A percentile compares a stretch with the other conserved stretches of the same genome.
Conservation (phyloP, 108 stramenopile genomes). For the Cyclotella sp. region DNA sequence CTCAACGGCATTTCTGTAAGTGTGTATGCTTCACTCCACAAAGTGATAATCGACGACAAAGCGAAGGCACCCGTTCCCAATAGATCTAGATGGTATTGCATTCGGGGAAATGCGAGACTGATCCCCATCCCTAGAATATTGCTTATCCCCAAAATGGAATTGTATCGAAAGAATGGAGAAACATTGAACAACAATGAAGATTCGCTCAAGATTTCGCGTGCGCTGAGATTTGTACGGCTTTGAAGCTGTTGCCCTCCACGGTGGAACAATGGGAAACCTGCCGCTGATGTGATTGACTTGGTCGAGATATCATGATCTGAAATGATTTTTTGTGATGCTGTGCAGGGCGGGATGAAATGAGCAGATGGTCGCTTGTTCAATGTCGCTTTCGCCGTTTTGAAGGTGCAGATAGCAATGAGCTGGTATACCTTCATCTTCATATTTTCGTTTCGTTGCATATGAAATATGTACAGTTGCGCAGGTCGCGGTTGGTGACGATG, state of each 20-base stretch:
- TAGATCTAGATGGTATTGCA: slow-evolving; percentile 72
- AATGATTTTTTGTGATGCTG: neutral
- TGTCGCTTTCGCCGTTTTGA: slow-evolving; percentile 9
- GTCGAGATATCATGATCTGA: no score
- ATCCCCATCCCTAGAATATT: slow-evolving; percentile 30
- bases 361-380: neutral
- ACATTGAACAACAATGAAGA: neutral
- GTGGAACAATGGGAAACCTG: neutral
- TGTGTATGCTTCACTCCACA: slow-evolving; percentile 7
- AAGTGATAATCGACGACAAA: slow-evolving; percentile 43
- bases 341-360: neutral
- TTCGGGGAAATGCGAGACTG: slow-evolving; percentile 24
- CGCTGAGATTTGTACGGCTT: neutral
- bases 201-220: neutral
- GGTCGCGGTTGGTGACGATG: no score
- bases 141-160: slow-evolving; percentile 1
- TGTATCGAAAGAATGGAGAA: slow-evolving; percentile 29
- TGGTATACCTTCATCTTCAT: neutral
- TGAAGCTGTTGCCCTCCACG: slow-evolving; percentile 8
- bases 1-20: slow-evolving; percentile 14
- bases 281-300: neutral
- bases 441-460: no score
- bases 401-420: neutral
- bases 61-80: slow-evolving; percentile 86
- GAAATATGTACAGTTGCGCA: no score